Base-by-base conservation (phyloP, 495 filamentous ascomycete species). In the Aspergillus bridgeri region DNA sequence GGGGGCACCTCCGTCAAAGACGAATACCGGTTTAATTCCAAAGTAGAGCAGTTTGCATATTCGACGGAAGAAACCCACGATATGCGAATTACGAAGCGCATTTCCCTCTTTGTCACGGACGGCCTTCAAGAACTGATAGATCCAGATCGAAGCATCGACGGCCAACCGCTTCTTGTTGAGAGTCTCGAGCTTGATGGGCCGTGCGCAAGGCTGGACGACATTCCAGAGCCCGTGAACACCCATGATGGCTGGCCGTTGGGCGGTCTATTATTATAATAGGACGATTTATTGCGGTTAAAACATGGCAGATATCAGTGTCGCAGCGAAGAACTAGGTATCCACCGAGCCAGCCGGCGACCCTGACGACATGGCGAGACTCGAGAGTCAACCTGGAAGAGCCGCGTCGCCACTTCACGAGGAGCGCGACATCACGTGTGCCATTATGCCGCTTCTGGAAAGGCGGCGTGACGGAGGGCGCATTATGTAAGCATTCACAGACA, bases 71-170 rank as follows among this genome's bases (percentile, higher is more conserved):
- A 98, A 98, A 25, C 95, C 94, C 48, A 98, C 90, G 57, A 98
- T 81, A 63, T 98, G 94, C 18, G 87, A 90, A 72, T 96, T 98
- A 53, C 92, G 90, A 24, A 98, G 82, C 1, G 94, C 95, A 66
- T 98, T 96, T 42, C 94, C 94, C 75, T 98, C 94, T 66, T 96
- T 96, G 73, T 98, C 94, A 64, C 94, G 91, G 2, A 98, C 95
- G 18, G 94, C 94, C 75, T 98, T 98, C 60, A 98, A 83, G 68
- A 98, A 98, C 69, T 98, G 94, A 76, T 98, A 98, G 57, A 98
- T 97, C 94, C 94, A 98, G 66, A 98, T 98, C 3, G 91, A 96
- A 52, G 95, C 94, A 73, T 98, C 94, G 70, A 98, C 90, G 25
- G 94, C 94, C 57, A 98, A 85, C 21, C 94, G 90, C 69, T 96